These are phyloP conservation scores for Platismatia glauca DNA, from an alignment of 495 filamentous ascomycete genomes.

Conservation along the genomic window DNA sequence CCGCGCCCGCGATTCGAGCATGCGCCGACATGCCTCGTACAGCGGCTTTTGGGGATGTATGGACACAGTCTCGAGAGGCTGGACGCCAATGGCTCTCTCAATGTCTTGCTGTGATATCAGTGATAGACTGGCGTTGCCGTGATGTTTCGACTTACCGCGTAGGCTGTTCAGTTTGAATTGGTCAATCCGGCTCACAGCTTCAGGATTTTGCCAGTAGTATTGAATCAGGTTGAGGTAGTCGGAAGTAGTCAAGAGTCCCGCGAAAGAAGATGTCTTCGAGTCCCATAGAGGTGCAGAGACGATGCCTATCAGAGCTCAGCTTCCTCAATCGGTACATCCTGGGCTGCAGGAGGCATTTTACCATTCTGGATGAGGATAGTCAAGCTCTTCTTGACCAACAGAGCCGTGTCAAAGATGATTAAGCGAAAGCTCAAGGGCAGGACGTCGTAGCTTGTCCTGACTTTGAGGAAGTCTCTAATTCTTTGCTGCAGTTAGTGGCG, in stretches of 20 bases:
- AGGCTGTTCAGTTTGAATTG: conserved; percentile 91
- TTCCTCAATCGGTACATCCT: conserved; percentile 3
- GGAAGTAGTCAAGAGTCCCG: conserved; percentile 86
- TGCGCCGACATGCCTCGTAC: conserved; percentile 89
- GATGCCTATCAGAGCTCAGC: conserved; percentile 56
- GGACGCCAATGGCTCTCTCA: conserved; percentile 83
- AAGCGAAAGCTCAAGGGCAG: conserved; percentile 95
- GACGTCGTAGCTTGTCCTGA: conserved; percentile 95
- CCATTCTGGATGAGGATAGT: conserved; percentile 97
- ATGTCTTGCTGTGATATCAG: conserved; percentile 54
- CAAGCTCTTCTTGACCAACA: conserved; percentile 94
- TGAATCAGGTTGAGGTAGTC: conserved; percentile 99
- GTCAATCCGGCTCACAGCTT: conserved; percentile 78
- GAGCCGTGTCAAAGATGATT: conserved; percentile 87
- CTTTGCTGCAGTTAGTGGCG: conserved; percentile 49
- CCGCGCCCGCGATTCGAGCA: conserved; percentile 86
- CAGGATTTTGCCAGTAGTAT: conserved; percentile 98
- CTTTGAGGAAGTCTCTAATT: conserved; percentile 93
- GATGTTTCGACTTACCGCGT: conserved; percentile 50
- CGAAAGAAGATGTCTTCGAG: conserved; percentile 85
- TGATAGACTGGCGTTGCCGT: not conserved
- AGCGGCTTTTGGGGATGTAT: conserved; percentile 82
- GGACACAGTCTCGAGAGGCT: conserved; percentile 89
- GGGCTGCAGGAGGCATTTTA: conserved; percentile 32
- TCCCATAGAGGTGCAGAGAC: conserved; percentile 98